These are phyloP conservation scores for Ostreobium quekettii DNA, from an alignment of 139 green algal species.

Conservation along the genomic window DNA sequence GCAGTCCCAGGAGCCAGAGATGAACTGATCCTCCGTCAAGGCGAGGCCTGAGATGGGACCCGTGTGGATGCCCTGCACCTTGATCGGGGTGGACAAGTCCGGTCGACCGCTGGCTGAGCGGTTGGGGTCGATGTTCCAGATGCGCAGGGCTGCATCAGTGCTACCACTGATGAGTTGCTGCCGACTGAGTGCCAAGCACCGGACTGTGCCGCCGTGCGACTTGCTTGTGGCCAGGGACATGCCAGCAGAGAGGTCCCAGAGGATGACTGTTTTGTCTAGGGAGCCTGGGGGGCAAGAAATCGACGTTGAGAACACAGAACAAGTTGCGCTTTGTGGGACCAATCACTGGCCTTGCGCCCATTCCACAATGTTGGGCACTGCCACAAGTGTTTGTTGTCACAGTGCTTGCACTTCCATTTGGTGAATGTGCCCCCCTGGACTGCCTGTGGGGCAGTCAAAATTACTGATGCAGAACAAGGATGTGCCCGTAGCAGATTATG, in stretches of 20 bases:
- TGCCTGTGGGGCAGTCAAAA: too few species aligned
- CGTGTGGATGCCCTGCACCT: constrained; percentile 46
- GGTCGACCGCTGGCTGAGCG: not conserved
- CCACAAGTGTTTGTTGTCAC: too few species aligned
- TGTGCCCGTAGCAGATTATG: too few species aligned
- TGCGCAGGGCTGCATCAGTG: constrained; percentile 34
- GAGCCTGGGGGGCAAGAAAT: constrained; percentile 36
- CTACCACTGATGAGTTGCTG: constrained; percentile 30
- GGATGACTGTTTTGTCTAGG: constrained; percentile 48
- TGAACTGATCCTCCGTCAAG: constrained; percentile 23
- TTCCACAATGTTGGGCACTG: too few species aligned
- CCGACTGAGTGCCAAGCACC: constrained; percentile 42
- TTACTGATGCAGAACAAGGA: too few species aligned
- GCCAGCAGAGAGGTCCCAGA: constrained; percentile 54
- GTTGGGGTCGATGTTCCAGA: constrained; percentile 24
- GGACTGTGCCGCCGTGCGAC: constrained; percentile 44
- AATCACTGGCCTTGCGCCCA: too few species aligned
- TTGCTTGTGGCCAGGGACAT: constrained; percentile 39
- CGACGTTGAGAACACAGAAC: too few species aligned
- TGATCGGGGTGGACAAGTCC: not conserved
- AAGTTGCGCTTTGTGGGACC: too few species aligned
- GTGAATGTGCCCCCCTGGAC: too few species aligned
- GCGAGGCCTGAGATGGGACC: constrained; percentile 48
- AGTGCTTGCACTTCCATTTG: too few species aligned
- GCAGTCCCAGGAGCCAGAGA: constrained; percentile 50